Conservation (phyloP, 139 green algal species). For the Nannochloris sp. region DNA sequence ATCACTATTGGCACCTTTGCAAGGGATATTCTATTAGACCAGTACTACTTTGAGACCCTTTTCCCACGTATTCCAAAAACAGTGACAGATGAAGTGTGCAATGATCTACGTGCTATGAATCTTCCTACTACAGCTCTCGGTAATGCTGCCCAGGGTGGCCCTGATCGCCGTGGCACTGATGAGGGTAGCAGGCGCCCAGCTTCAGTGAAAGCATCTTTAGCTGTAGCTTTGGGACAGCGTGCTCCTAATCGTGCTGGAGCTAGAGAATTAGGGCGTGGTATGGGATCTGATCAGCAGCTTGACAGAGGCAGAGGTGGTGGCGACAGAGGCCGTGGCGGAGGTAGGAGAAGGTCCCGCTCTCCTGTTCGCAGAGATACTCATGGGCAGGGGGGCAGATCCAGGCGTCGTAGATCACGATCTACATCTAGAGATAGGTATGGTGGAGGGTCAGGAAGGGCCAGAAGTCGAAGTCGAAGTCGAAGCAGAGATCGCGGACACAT, state of each 20-base stretch:
- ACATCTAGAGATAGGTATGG: neutral
- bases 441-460: too few relatives aligned
- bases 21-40: constrained; percentile 82
- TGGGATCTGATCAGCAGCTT: constrained; percentile 15
- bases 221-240: constrained; percentile 85
- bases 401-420: too few relatives aligned
- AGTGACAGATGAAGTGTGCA: constrained; percentile 64
- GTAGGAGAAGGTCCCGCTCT: neutral
- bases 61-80: constrained; percentile 90
- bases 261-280: constrained; percentile 51
- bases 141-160: constrained; percentile 68
- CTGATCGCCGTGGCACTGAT: constrained; percentile 67
- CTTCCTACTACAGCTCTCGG: constrained; percentile 67
- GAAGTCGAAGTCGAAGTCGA: neutral
- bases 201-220: constrained; percentile 87
- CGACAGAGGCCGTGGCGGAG: neutral
- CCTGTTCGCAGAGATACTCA: too few relatives aligned
- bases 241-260: constrained; percentile 76
- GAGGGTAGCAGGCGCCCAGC: constrained; percentile 61
- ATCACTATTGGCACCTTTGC: constrained; percentile 82
- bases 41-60: constrained; percentile 98
- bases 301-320: neutral
- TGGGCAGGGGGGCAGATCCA: too few relatives aligned
- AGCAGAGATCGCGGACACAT: neutral
- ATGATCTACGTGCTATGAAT: constrained; percentile 47